Percentiles rank a stretch among this genome's conserved stretches.
These are phyloP conservation scores for Salix suchowensis DNA, from an alignment of 345 rosid species.

Conservation along the genomic window DNA sequence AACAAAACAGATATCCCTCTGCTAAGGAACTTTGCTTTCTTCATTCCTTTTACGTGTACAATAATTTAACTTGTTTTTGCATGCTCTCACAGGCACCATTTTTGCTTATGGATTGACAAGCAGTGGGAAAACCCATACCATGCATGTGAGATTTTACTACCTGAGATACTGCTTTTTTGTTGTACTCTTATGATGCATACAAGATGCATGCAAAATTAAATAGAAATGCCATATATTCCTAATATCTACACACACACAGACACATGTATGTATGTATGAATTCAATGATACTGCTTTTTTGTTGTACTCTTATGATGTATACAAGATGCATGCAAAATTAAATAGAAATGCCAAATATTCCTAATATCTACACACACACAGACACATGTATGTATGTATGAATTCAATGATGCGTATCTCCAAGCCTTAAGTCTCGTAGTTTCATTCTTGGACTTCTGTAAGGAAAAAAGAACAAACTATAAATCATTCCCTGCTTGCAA, in stretches of 20 bases:
- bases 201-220: neutral
- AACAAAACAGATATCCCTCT: slow-evolving; percentile 5
- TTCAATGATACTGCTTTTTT: too few species aligned
- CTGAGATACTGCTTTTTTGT: neutral
- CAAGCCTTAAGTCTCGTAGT: neutral
- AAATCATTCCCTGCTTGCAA: neutral
- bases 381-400: neutral
- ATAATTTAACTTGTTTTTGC: slow-evolving; percentile 19
- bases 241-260: neutral
- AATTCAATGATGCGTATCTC: neutral
- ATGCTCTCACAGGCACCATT: slow-evolving; percentile 66
- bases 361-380: neutral
- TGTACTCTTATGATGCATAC: neutral
- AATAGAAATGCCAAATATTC: neutral
- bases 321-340: neutral
- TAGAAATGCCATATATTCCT: neutral
- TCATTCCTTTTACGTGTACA: neutral
- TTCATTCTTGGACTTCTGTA: neutral
- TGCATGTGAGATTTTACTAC: slow-evolving; percentile 70
- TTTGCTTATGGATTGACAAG: slow-evolving; percentile 99
- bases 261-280: neutral
- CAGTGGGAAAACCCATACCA: slow-evolving; percentile 99
- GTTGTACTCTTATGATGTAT: neutral
- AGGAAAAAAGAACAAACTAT: neutral
- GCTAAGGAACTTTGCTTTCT: slow-evolving; percentile 12